Conservation (phyloP, 352 stramenopile genomes). For the Thalassiosira allenii region DNA sequence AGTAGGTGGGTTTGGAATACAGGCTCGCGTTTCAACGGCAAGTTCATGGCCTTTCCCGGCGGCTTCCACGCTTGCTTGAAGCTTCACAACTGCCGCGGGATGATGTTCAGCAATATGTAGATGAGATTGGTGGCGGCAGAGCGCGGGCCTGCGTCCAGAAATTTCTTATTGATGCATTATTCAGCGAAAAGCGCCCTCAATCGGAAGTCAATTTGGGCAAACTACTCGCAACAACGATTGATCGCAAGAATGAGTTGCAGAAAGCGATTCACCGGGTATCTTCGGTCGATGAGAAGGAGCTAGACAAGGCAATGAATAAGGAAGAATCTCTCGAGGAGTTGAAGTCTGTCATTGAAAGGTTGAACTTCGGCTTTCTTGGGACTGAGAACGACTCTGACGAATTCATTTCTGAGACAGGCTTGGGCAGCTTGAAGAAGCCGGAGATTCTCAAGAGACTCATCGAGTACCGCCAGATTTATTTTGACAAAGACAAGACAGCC, state of each 20-base stretch:
- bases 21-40: neutral
- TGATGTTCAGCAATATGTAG: slow-evolving; percentile 19
- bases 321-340: neutral
- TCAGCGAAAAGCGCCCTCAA: neutral
- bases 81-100: slow-evolving; percentile 16
- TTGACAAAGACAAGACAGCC: neutral
- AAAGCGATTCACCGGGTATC: neutral
- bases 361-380: neutral
- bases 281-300: neutral
- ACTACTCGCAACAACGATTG: neutral
- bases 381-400: neutral
- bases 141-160: neutral
- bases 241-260: neutral
- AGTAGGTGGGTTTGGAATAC: neutral
- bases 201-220: neutral
- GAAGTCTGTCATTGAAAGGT: neutral
- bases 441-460: neutral
- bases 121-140: slow-evolving; percentile 2
- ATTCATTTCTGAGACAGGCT: too few species aligned
- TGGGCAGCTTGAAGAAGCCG: neutral
- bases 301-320: slow-evolving; percentile 6
- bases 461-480: neutral
- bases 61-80: slow-evolving; percentile 27
- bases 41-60: slow-evolving; percentile 13
- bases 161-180: neutral